Base-by-base conservation (phyloP, 352 stramenopile genomes). In the Pythium oligandrum region DNA sequence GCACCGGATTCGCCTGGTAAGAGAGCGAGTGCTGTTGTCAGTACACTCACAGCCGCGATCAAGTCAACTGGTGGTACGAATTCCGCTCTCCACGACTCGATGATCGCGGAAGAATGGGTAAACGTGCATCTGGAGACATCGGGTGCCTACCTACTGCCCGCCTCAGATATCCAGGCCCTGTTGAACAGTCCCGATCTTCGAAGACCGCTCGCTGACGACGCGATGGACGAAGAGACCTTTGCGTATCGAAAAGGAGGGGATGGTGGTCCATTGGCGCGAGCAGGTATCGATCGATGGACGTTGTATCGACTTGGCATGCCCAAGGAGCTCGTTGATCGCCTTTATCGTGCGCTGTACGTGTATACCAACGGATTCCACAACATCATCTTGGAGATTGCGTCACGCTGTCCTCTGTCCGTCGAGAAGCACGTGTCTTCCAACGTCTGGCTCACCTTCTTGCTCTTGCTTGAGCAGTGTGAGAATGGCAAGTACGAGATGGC, bases 321-420 rank as follows among this genome's bases (percentile, higher is more conserved):
- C 0, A 87, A 86, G 49, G 72, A 83, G 9, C 64, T 93, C 10
- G 82, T 93, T 4, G 79, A 90, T 58, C 74, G 82, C 1, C 63
- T 93, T 1, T 93, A 88, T 51, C 75, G 82, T n/a, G 79, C 78
- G 26, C 60, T 93, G 4, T 93, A 90, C 64, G 79, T 93, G 31
- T 90, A 93, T 62, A 89, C 80, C 10, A 93, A 88, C 48, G 80
- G 82, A 5, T 93, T 93, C 42, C 80, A 90, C 70, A 90, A 79
- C 37, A 73, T 93, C 52, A 88, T 93, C 63, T 82, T 82, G 45
- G 80, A 93, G 51, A 88, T 93, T 35, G 74, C 78, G 7, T 66
- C 78, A 7, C 82, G 85, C 37, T 90, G 80, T 38, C 82, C 82
- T 6, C 68, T 78, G 3, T 63, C 51, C 1, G 68, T 82, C 11